Evolutionary conservation across 139 green algal genomes (phyloP).

Genomic region (Coelastrella sp.): DNA sequence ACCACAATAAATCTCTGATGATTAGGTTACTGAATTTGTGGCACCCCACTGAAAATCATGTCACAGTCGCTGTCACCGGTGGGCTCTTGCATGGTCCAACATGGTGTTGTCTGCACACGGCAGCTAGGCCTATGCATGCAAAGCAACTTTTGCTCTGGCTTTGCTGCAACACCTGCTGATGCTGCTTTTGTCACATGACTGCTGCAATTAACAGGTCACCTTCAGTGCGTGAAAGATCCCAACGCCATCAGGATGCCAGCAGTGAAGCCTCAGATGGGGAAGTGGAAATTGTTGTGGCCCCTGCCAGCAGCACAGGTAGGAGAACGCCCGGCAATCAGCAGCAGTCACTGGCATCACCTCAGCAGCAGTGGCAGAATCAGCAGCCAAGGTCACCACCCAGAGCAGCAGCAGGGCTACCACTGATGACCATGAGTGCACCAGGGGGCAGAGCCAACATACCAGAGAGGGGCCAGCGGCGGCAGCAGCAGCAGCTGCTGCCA

Average conservation of each 20-base stretch:
- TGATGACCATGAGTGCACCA: neutral
- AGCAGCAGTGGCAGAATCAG: neutral
- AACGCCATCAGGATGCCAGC: neutral
- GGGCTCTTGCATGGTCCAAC: neutral
- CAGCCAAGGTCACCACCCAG: neutral
- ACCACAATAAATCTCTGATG: too few relatives aligned
- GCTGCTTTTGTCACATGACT: too few relatives aligned
- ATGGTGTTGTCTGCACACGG: too few relatives aligned
- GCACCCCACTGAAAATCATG: too few relatives aligned
- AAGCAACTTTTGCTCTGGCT: too few relatives aligned
- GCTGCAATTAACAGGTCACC: too few relatives aligned
- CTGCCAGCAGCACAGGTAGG: neutral
- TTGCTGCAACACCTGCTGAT: too few relatives aligned
- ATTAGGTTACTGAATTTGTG: too few relatives aligned
- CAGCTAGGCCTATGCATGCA: too few relatives aligned
- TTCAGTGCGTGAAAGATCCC: too few relatives aligned
- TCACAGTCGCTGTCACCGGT: too few relatives aligned
- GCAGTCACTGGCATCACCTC: neutral
- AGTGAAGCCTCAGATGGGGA: slow-evolving; percentile 5
- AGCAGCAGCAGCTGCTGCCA: neutral
- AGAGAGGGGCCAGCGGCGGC: neutral
- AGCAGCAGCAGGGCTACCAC: neutral
- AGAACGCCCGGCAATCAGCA: neutral
- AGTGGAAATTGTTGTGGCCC: neutral
- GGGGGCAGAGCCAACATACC: too few relatives aligned